Percentiles rank a stretch among this genome's conserved stretches.
Evolutionary conservation across 83 land plant genomes (phyloP).

Genomic region (Thuja plicata): DNA sequence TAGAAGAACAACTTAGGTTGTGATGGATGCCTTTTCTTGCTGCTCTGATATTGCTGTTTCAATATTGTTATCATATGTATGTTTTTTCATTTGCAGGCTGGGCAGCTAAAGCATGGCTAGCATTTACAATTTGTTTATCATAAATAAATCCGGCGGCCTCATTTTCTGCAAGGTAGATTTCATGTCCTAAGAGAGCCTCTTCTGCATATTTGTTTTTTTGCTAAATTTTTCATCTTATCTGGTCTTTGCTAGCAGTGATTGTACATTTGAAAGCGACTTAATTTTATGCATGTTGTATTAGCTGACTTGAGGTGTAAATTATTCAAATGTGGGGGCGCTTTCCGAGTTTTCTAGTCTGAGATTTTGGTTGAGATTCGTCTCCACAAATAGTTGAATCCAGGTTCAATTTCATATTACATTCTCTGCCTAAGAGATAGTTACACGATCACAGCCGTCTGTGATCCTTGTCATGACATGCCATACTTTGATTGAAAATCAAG

Average conservation of each 20-base stretch:
- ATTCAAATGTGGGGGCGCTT: not conserved
- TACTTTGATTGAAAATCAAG: not conserved
- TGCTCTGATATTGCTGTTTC: not conserved
- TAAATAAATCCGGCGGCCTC: slow-evolving; percentile 96
- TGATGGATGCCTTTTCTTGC: not conserved
- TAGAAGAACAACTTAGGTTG: not conserved
- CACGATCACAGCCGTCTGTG: not conserved
- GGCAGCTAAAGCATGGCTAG: slow-evolving; percentile 37
- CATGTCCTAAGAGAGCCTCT: not conserved
- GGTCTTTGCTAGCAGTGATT: not conserved
- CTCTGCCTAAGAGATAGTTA: not conserved
- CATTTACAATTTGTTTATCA: slow-evolving; percentile 89
- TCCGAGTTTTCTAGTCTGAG: too few species aligned
- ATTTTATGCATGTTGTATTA: not conserved
- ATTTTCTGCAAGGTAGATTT: slow-evolving; percentile 87
- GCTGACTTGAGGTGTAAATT: not conserved
- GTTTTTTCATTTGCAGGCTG: not conserved
- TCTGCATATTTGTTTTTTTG: not conserved
- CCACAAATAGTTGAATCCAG: not conserved
- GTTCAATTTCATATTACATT: not conserved
- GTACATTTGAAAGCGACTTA: not conserved
- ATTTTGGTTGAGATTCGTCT: too few species aligned
- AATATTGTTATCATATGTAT: not conserved
- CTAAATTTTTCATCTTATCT: not conserved
- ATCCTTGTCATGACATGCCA: not conserved